These are phyloP conservation scores for Colletotrichum sp. DNA, from an alignment of 2,329 filamentous ascomycete species.

Conservation along the genomic window DNA sequence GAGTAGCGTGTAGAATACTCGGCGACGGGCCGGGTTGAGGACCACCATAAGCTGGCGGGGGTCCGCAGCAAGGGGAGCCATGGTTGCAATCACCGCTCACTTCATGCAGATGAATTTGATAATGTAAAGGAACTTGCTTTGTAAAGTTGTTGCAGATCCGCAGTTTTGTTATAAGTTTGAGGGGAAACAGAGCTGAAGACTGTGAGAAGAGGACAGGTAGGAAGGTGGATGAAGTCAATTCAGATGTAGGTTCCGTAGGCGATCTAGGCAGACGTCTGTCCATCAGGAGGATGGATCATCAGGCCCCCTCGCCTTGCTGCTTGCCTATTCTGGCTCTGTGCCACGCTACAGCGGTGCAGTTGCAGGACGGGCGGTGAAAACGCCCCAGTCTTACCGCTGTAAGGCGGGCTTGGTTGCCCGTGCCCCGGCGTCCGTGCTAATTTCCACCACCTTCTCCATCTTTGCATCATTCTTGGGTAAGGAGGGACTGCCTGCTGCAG, in stretches of 20 bases:
- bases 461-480: not conserved
- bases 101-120: not conserved
- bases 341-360: not conserved
- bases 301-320: not conserved
- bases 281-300: not conserved
- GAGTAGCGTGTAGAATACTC: conserved; percentile 55
- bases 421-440: not conserved
- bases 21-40: conserved; percentile 56
- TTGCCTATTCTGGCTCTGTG: not conserved
- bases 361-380: not conserved
- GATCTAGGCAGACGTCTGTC: conserved; percentile 5
- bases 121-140: too few species aligned
- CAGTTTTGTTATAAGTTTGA: not conserved
- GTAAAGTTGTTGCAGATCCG: not conserved
- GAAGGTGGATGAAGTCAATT: not conserved
- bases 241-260: not conserved
- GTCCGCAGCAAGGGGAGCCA: conserved; percentile 61
- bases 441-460: not conserved
- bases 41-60: conserved; percentile 61
- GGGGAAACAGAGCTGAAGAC: not conserved
- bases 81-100: conserved; percentile 29
- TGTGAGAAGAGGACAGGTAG: too few species aligned
- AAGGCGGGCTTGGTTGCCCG: not conserved
- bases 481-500: not conserved
- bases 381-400: not conserved